phyloP scores from a whole-genome alignment of 2,329 filamentous ascomycete species.

The Cladosporium sp. region DNA sequence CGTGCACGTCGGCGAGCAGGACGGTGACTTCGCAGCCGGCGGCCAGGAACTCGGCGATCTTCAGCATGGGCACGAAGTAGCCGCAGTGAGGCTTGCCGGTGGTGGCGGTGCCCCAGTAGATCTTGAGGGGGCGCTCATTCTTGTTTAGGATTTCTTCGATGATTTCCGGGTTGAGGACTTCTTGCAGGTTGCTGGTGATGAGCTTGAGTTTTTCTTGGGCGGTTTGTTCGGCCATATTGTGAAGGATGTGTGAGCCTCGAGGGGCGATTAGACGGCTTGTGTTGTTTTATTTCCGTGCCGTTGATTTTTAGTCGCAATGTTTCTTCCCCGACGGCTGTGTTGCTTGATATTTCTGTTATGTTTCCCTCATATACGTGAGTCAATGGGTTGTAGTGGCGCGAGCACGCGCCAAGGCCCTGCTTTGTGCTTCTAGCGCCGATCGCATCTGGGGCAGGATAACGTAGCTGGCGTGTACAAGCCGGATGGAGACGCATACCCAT shows the following conservation, averaged over 20 bases:
- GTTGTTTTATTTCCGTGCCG: neutral
- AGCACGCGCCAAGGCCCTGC: neutral
- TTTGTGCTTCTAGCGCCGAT: slow-evolving; percentile 12
- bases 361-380: slow-evolving; percentile 11
- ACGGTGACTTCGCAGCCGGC: slow-evolving; percentile 71
- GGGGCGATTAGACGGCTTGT: neutral
- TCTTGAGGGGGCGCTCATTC: slow-evolving; percentile 68
- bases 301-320: neutral
- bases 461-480: slow-evolving; percentile 4
- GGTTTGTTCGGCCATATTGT: slow-evolving; percentile 21
- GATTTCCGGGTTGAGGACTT: slow-evolving; percentile 81
- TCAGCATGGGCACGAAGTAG: slow-evolving; percentile 85
- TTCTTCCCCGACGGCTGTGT: neutral
- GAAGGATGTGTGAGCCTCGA: neutral
- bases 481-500: slow-evolving; percentile 2
- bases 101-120: slow-evolving; percentile 88
- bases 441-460: slow-evolving; percentile 9
- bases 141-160: slow-evolving; percentile 70
- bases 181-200: slow-evolving; percentile 77
- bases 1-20: slow-evolving; percentile 55
- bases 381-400: slow-evolving; percentile 15
- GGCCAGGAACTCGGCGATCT: slow-evolving; percentile 82
- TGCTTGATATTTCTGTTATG: neutral
- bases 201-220: slow-evolving; percentile 66
- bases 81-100: slow-evolving; percentile 87